These are phyloP conservation scores for Clathrospora elynae DNA, from an alignment of 2,329 filamentous ascomycete genomes.

Conservation along the genomic window DNA sequence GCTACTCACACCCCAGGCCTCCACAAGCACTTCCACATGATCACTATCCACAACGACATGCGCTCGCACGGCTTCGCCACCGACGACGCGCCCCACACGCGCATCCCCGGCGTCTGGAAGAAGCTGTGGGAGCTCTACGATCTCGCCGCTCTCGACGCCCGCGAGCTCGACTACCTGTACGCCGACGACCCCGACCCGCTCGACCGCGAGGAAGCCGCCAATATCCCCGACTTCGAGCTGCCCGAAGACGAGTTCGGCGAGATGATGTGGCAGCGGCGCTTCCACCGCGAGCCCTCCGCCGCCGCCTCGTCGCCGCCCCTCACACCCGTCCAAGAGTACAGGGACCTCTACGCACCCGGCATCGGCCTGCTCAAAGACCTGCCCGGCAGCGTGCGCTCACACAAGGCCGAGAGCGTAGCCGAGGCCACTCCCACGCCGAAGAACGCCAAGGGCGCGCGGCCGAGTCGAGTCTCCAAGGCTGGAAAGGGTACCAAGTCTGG, in stretches of 20 bases:
- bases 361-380: conserved; percentile 43
- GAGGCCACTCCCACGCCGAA: conserved; percentile 40
- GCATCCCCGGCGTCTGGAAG: conserved; percentile 88
- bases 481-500: conserved; percentile 31
- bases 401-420: conserved; percentile 37
- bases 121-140: conserved; percentile 86
- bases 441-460: conserved; percentile 35
- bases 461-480: conserved; percentile 32
- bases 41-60: conserved; percentile 46
- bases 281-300: conserved; percentile 35
- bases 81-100: conserved; percentile 74
- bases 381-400: conserved; percentile 33
- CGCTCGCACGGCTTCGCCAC: conserved; percentile 68
- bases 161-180: conserved; percentile 66
- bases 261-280: conserved; percentile 52
- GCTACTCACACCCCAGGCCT: conserved; percentile 54
- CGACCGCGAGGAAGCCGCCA: conserved; percentile 43
- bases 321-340: conserved; percentile 41
- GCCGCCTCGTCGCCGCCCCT: conserved; percentile 38
- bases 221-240: conserved; percentile 49
- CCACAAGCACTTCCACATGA: conserved; percentile 63
- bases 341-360: conserved; percentile 38
- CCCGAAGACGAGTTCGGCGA: conserved; percentile 52
- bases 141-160: conserved; percentile 81
- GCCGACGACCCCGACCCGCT: conserved; percentile 61